Conservation (phyloP, 495 filamentous ascomycete species). For the Cercophora samala region DNA sequence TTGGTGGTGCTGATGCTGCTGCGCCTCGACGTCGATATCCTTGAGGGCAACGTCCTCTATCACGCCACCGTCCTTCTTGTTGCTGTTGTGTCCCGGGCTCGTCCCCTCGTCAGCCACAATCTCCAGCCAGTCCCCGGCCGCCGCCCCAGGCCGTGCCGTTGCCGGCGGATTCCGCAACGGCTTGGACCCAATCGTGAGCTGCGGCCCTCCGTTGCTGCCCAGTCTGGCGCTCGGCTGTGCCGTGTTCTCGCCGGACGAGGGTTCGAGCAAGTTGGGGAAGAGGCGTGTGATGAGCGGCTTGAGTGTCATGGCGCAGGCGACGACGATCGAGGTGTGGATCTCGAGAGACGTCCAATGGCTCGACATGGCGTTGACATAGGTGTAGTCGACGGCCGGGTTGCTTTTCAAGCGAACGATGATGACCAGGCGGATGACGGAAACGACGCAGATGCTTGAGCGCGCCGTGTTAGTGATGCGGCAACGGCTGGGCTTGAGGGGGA, state of each 20-base stretch:
- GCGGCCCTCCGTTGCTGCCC: constrained; percentile 10
- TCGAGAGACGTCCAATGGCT: constrained; percentile 29
- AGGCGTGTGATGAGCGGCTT: constrained; percentile 25
- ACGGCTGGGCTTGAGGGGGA: not conserved
- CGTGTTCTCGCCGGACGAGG: not conserved
- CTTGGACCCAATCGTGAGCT: constrained; percentile 27
- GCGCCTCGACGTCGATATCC: constrained; percentile 11
- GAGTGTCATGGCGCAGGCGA: constrained; percentile 32
- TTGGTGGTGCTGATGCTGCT: not conserved
- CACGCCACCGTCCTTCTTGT: not conserved
- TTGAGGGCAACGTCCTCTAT: constrained; percentile 8
- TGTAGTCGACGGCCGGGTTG: constrained; percentile 23
- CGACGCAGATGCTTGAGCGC: constrained; percentile 26
- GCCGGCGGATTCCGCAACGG: constrained; percentile 24
- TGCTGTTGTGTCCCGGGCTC: not conserved
- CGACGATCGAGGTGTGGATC: constrained; percentile 26
- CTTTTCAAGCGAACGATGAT: constrained; percentile 14
- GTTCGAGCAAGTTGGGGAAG: constrained; percentile 21
- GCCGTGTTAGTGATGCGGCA: constrained; percentile 6
- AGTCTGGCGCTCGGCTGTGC: not conserved
- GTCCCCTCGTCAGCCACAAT: not conserved
- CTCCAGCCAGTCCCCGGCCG: constrained; percentile 12
- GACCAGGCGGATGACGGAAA: constrained; percentile 31
- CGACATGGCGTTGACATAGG: constrained; percentile 17
- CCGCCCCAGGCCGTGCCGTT: constrained; percentile 9